Conservation (phyloP, 441 rosid genomes). For the Populus hybrid region DNA sequence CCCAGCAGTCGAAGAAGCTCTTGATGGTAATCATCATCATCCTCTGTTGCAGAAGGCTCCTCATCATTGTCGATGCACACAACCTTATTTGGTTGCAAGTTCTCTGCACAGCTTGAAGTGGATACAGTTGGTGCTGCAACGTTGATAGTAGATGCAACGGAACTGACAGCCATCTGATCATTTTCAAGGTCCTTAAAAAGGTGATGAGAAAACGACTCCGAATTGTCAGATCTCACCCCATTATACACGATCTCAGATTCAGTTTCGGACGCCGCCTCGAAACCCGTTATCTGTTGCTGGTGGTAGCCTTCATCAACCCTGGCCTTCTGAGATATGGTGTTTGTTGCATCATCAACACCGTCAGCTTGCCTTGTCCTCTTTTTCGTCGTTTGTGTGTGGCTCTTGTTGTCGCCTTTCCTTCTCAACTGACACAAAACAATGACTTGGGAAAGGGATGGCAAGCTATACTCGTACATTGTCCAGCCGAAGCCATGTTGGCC, state of each 20-base stretch:
- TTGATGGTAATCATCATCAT: too few species aligned
- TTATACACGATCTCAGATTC: not conserved
- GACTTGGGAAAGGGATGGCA: not conserved
- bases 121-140: too few species aligned
- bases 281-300: not conserved
- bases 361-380: not conserved
- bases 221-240: not conserved
- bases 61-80: too few species aligned
- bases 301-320: not conserved
- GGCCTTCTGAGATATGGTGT: too few species aligned
- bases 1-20: too few species aligned
- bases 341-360: not conserved
- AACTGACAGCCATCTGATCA: not conserved
- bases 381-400: not conserved
- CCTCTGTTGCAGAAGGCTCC: too few species aligned
- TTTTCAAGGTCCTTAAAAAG: not conserved
- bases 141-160: too few species aligned
- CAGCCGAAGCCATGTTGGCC: not conserved
- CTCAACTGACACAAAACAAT: not conserved
- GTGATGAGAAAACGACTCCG: not conserved
- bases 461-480: not conserved
- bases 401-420: not conserved
- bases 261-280: not conserved
- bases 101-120: too few species aligned
- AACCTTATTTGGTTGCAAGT: too few species aligned